Conservation (phyloP, 2,329 filamentous ascomycete genomes). For the Colletotrichum spaethianum region DNA sequence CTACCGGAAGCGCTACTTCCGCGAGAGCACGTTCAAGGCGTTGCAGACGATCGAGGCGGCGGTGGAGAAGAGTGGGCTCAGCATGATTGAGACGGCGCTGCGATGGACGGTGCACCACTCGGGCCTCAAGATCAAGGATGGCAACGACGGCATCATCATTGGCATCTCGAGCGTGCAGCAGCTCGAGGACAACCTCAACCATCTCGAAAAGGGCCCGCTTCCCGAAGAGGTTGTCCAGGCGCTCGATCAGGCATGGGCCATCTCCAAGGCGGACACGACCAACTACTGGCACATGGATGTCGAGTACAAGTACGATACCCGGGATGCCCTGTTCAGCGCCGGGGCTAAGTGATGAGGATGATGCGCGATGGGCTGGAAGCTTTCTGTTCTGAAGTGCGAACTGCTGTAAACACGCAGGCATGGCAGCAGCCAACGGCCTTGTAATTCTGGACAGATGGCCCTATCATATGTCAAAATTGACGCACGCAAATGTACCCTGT, state of each 20-base stretch:
- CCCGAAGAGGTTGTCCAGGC: constrained; percentile 82
- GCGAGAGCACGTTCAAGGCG: constrained; percentile 74
- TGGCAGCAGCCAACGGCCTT: not conserved
- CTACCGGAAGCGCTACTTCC: constrained; percentile 81
- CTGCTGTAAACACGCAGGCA: constrained; percentile 9
- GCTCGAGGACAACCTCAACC: constrained; percentile 69
- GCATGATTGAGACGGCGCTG: constrained; percentile 80
- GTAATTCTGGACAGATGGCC: constrained; percentile 11
- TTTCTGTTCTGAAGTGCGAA: constrained; percentile 13
- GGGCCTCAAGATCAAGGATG: constrained; percentile 64
- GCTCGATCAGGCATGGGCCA: constrained; percentile 83
- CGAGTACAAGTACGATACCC: constrained; percentile 77
- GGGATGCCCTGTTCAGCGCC: constrained; percentile 69
- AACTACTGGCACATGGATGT: constrained; percentile 73
- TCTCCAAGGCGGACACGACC: constrained; percentile 71
- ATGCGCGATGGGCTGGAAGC: not conserved
- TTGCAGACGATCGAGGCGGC: constrained; percentile 78
- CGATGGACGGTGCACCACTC: constrained; percentile 83
- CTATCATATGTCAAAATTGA: constrained; percentile 31
- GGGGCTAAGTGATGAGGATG: constrained; percentile 52
- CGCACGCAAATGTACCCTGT: constrained; percentile 10
- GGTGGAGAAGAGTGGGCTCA: constrained; percentile 76
- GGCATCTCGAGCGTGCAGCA: constrained; percentile 72
- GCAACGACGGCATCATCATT: constrained; percentile 72
- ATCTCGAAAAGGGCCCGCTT: constrained; percentile 78